phyloP scores from a whole-genome alignment of 768 basidiomycete genomes.

The Amylocystis lapponica region DNA sequence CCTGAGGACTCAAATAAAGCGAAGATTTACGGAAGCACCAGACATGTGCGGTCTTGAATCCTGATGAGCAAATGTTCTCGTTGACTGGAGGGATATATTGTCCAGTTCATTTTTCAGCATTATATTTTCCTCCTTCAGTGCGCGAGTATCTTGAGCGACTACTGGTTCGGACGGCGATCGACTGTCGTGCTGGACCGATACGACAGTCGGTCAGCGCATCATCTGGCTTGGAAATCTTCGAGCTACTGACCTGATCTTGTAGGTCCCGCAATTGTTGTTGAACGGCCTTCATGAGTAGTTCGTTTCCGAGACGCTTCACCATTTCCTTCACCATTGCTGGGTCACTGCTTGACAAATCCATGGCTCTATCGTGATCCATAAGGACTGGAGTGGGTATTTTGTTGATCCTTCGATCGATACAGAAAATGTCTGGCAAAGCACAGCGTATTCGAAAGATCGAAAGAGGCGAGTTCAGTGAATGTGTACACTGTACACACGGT shows the following conservation, averaged over 20 bases:
- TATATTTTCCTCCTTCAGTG: slow-evolving; percentile 7
- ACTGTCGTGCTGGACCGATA: no score
- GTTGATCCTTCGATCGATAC: no score
- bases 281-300: slow-evolving; percentile 2
- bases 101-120: slow-evolving; percentile 4
- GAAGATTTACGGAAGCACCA: background rate
- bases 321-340: slow-evolving; percentile 7
- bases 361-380: background rate
- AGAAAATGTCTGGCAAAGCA: no score
- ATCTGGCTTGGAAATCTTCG: no score
- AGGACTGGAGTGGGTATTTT: no score
- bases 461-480: no score
- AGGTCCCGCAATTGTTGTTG: slow-evolving; percentile 7
- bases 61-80: background rate
- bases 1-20: background rate
- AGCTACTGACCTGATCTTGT: background rate
- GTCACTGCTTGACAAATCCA: slow-evolving; percentile 5
- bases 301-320: slow-evolving; percentile 4
- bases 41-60: background rate
- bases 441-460: no score
- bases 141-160: background rate
- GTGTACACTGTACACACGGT: no score
- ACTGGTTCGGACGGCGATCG: no score
- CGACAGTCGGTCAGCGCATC: no score
- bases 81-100: background rate